Evolutionary conservation across 352 stramenopile genomes (phyloP).

Genomic region (Peronospora destructor): DNA sequence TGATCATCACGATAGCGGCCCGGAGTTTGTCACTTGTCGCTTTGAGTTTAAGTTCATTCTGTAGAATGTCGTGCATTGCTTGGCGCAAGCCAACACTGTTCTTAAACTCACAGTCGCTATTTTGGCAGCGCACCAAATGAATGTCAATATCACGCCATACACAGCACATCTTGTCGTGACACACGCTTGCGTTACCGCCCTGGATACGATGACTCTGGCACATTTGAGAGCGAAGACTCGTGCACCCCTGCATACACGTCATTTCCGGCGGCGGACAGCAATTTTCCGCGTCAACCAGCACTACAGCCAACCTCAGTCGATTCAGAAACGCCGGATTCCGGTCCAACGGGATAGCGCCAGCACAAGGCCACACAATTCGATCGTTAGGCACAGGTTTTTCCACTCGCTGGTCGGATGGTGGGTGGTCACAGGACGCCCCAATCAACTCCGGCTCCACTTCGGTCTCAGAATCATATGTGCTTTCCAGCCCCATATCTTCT

Average conservation of each 20-base stretch:
- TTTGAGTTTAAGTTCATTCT: conserved; percentile 16
- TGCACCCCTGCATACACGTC: conserved; percentile 37
- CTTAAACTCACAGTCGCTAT: conserved; percentile 60
- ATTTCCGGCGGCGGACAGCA: conserved; percentile 43
- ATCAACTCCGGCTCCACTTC: conserved; percentile 31
- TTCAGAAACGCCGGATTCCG: conserved; percentile 32
- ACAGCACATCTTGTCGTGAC: conserved; percentile 46
- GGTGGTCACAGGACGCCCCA: not conserved
- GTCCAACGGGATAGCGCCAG: conserved; percentile 1
- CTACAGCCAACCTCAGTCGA: conserved; percentile 38
- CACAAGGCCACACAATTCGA: conserved; percentile 17
- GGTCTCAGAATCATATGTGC: conserved; percentile 6
- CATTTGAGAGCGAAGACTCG: conserved; percentile 46
- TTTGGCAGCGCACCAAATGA: conserved; percentile 50
- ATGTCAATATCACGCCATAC: conserved; percentile 57
- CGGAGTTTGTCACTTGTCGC: conserved; percentile 9
- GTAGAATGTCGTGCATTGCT: conserved; percentile 58
- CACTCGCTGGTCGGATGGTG: not conserved
- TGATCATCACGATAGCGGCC: not conserved
- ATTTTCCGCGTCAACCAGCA: conserved; percentile 52
- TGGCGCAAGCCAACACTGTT: conserved; percentile 58
- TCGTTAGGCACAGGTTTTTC: not conserved
- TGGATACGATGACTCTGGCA: conserved; percentile 35
- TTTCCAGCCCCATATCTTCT: conserved; percentile 6
- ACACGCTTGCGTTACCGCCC: conserved; percentile 23